Evolutionary conservation across 306 rosid species (phyloP), one percentile per base, ranked within the genome.

Genomic region (Ormosia emarginata): DNA sequence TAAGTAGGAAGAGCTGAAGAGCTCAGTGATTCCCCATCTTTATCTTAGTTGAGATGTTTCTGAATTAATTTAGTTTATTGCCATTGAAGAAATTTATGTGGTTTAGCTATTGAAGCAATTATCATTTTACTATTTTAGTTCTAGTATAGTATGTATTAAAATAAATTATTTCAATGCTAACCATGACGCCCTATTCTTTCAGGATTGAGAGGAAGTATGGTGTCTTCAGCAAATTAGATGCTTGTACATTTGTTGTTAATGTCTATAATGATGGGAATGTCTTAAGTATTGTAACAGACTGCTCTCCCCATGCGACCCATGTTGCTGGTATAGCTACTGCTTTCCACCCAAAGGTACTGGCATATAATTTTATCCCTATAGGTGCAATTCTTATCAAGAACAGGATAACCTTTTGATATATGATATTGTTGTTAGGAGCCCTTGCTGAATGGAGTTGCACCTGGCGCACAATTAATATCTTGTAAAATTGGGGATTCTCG

Each of bases 401-500:
- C 8, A 4, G 34, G 56, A 79, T 75, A 52, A 52, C 82, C 63
- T 64, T 43, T 74, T 86, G 82, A 89, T 82, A 40, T 65, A 77
- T 75, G 47, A 49, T 61, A 70, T 81, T 74, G 81, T 50, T 83
- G 40, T 82, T 72, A 95, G 99, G 99, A 93, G 83, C 96, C 97
- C 41, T 85, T 92, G 89, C 85, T 95, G 91, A 95, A 95, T 90
- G 99, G 99, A 78, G 95, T 93, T 82, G 99, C 99, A 84, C 99
- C 99, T 65, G 99, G 99, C 8, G 99, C 99, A 30, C 99, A 95
- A 76, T 40, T 95, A 77, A 88, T 95, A 83, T 95, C 99, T 80
- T 95, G 99, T 88, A 95, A 95, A 88, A 95, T 95, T 88, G 99
- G 99, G 78, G 99, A 95, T 74, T 64, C 94, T 24, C 99, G 98